Evolutionary conservation across 257 asterid genomes (phyloP).

Genomic region (Forsythia suspensa): DNA sequence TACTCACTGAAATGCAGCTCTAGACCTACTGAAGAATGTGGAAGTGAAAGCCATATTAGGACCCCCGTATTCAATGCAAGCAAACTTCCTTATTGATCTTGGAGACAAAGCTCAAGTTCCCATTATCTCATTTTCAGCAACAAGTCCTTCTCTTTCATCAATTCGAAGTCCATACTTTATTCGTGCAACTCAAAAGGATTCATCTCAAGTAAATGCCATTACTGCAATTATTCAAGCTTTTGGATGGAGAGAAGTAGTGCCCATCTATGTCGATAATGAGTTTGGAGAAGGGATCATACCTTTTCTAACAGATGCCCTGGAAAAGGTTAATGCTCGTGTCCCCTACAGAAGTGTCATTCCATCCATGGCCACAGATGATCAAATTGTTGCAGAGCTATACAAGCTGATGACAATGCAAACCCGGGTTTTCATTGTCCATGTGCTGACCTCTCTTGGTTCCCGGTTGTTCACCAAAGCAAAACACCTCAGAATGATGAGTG

Average conservation of each 20-base stretch:
- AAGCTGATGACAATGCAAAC: conserved; percentile 23
- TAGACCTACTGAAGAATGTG: conserved; percentile 52
- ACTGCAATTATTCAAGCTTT: conserved; percentile 3
- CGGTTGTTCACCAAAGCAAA: conserved; percentile 2
- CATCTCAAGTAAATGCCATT: conserved; percentile 13
- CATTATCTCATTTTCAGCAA: conserved; percentile 54
- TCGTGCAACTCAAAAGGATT: conserved; percentile 39
- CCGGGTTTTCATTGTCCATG: conserved; percentile 19
- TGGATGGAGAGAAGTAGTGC: conserved; percentile 27
- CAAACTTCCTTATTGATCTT: conserved; percentile 45
- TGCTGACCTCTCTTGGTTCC: background rate
- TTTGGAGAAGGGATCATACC: conserved; percentile 21
- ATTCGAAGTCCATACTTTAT: conserved; percentile 42
- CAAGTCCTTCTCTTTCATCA: conserved; percentile 51
- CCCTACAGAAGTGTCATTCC: conserved; percentile 15
- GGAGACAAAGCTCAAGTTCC: conserved; percentile 60
- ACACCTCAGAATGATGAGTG: no score
- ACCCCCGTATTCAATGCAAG: conserved; percentile 47
- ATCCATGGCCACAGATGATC: conserved; percentile 18
- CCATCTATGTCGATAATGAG: conserved; percentile 8
- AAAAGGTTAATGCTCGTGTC: background rate
- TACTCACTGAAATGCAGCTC: conserved; percentile 40
- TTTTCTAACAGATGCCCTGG: conserved; percentile 12
- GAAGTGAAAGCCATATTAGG: conserved; percentile 70
- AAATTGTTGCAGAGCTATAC: conserved; percentile 12